A percentile compares a stretch with the other conserved stretches of the same genome.
Evolutionary conservation across 129 eudicot species (phyloP).

Genomic region (Escallonia rubra): DNA sequence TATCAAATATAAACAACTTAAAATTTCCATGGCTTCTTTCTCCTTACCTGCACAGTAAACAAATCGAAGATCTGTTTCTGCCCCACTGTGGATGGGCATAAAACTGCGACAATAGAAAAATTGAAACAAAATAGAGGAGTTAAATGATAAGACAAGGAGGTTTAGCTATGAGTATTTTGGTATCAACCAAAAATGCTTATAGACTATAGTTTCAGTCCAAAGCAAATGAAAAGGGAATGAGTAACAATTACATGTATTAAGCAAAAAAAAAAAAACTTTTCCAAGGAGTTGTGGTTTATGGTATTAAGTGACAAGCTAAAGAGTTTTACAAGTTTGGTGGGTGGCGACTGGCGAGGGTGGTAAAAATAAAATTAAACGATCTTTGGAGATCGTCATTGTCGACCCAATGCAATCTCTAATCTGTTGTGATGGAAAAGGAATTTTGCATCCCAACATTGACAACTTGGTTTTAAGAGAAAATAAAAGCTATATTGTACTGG

Average conservation of each 20-base stretch:
- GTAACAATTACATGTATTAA: background rate
- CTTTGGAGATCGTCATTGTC: no score
- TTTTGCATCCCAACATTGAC: no score
- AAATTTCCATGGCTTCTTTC: slow-evolving; percentile 2
- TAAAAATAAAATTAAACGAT: no score
- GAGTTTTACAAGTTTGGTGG: no score
- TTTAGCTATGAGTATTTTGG: no score
- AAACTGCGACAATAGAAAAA: slow-evolving; percentile 43
- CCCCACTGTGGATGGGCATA: slow-evolving; percentile 92
- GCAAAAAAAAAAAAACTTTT: background rate
- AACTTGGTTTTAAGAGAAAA: background rate
- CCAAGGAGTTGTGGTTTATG: background rate
- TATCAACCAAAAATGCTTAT: background rate
- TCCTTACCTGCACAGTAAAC: slow-evolving; percentile 87
- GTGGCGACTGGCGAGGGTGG: no score
- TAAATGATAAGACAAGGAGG: no score
- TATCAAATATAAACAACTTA: slow-evolving; percentile 1
- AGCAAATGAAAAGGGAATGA: background rate
- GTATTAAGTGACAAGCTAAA: background rate
- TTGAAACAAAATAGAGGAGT: slow-evolving; percentile 1
- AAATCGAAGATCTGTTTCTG: slow-evolving; percentile 89
- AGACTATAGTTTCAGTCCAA: background rate
- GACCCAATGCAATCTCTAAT: no score
- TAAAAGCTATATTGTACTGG: no score
- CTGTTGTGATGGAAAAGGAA: no score